These are phyloP conservation scores for Rhodamnia argentea DNA, from an alignment of 345 rosid genomes.

Conservation along the genomic window DNA sequence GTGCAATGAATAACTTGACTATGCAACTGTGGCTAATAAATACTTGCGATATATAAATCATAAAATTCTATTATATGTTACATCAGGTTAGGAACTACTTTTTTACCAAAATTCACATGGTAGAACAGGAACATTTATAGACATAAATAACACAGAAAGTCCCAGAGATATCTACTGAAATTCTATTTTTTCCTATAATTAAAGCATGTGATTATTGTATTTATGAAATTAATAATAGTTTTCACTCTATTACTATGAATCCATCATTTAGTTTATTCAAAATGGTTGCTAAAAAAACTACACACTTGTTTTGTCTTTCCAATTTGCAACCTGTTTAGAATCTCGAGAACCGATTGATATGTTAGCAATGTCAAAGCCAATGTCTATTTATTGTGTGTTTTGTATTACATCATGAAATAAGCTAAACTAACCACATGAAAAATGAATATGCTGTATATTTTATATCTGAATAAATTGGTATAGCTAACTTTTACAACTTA, in stretches of 20 bases:
- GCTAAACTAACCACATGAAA: neutral
- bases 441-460: neutral
- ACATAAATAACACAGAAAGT: neutral
- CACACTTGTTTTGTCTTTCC: neutral
- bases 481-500: too few relatives aligned
- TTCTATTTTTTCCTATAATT: neutral
- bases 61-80: neutral
- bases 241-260: neutral
- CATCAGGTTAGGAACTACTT: neutral
- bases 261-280: neutral
- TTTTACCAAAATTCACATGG: too few relatives aligned
- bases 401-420: neutral
- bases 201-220: neutral
- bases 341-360: neutral
- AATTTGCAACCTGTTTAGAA: neutral
- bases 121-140: too few relatives aligned
- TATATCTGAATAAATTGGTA: neutral
- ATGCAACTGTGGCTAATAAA: too few relatives aligned
- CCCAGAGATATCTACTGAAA: neutral
- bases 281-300: neutral
- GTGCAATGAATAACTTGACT: too few relatives aligned
- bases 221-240: neutral
- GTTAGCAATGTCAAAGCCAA: neutral
- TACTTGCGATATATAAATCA: too few relatives aligned
- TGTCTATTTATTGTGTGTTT: neutral